These are phyloP conservation scores for Phytophthora lateralis DNA, from an alignment of 352 stramenopile genomes.

Conservation along the genomic window DNA sequence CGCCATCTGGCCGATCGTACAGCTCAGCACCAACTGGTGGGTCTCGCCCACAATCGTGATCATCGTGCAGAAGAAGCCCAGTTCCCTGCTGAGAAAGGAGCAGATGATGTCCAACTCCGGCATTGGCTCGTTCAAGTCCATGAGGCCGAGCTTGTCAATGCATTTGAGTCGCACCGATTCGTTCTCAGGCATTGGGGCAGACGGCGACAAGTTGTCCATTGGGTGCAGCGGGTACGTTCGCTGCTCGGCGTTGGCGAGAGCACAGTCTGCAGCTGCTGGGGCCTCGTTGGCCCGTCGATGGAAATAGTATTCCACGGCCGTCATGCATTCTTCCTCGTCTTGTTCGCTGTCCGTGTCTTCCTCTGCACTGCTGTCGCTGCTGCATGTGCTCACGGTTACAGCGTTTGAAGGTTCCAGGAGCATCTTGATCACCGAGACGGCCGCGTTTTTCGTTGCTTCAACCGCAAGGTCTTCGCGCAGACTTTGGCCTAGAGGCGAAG, in stretches of 20 bases:
- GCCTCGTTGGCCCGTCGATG: slow-evolving; percentile 26
- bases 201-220: slow-evolving; percentile 22
- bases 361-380: slow-evolving; percentile 13
- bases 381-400: slow-evolving; percentile 1
- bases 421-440: slow-evolving; percentile 47
- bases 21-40: slow-evolving; percentile 53
- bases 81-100: slow-evolving; percentile 49
- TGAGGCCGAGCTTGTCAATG: slow-evolving; percentile 47
- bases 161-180: slow-evolving; percentile 44
- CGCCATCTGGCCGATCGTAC: slow-evolving; percentile 41
- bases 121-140: slow-evolving; percentile 45
- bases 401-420: slow-evolving; percentile 20
- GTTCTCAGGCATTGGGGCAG: slow-evolving; percentile 46
- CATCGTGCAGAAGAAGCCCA: slow-evolving; percentile 57
- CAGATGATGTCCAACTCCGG: slow-evolving; percentile 68
- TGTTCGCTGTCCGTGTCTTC: not conserved
- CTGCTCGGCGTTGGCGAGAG: slow-evolving; percentile 44
- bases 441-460: slow-evolving; percentile 4
- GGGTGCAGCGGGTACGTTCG: slow-evolving; percentile 48
- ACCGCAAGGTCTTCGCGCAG: slow-evolving; percentile 19
- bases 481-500: not conserved
- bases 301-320: slow-evolving; percentile 42
- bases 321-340: slow-evolving; percentile 34
- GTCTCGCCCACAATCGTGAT: slow-evolving; percentile 63
- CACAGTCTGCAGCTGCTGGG: slow-evolving; percentile 32